Conservation (phyloP, 2,329 filamentous ascomycete genomes). For the Dactylellina sp. region DNA sequence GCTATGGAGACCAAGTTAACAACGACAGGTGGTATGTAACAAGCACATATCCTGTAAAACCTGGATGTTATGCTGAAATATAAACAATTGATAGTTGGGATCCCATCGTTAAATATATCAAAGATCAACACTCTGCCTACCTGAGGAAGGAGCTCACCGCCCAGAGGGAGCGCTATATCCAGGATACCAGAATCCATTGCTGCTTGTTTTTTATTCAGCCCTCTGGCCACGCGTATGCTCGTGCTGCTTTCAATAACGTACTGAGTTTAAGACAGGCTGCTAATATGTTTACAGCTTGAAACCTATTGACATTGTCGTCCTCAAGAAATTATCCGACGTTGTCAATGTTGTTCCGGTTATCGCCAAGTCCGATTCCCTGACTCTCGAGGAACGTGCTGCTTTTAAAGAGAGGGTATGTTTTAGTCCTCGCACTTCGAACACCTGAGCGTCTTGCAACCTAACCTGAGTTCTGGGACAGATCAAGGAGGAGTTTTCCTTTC, state of each 20-base stretch:
- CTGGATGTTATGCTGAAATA: neutral
- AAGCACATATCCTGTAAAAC: neutral
- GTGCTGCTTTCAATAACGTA: neutral
- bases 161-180: constrained; percentile 98
- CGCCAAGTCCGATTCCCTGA: constrained; percentile 96
- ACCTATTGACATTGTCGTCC: constrained; percentile 98
- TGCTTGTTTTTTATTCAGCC: constrained; percentile 99
- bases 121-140: constrained; percentile 99
- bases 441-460: neutral
- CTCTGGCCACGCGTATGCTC: constrained; percentile 83
- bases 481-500: constrained; percentile 99
- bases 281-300: constrained; percentile 72
- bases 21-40: constrained; percentile 85
- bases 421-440: neutral
- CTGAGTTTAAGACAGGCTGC: constrained; percentile 9
- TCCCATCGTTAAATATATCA: constrained; percentile 99
- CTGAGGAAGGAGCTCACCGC: constrained; percentile 99
- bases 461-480: constrained; percentile 67
- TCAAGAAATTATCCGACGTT: constrained; percentile 99
- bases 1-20: constrained; percentile 98
- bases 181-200: constrained; percentile 99
- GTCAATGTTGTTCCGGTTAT: constrained; percentile 99
- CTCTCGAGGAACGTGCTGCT: constrained; percentile 89
- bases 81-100: constrained; percentile 76
- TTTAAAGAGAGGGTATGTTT: constrained; percentile 83